Conservation (phyloP, 495 filamentous ascomycete species). For the Penicillium pulvis region DNA sequence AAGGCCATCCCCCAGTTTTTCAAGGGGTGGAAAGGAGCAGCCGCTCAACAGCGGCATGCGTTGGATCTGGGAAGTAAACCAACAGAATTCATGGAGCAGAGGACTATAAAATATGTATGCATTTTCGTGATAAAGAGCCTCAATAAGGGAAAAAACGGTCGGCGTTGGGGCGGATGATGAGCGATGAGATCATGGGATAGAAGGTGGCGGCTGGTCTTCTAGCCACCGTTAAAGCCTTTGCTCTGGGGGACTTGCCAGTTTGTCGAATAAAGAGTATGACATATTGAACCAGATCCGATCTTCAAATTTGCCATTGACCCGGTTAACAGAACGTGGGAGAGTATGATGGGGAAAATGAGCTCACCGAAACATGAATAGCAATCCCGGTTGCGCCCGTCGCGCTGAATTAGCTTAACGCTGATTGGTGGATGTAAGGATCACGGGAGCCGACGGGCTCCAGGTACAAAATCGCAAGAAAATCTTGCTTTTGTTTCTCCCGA, state of each 20-base stretch:
- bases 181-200: constrained; percentile 2
- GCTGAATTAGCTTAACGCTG: constrained; percentile 41
- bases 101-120: not conserved
- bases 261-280: not conserved
- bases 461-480: constrained; percentile 43
- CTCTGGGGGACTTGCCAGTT: not conserved
- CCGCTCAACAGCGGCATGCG: not conserved
- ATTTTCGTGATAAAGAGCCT: constrained; percentile 3
- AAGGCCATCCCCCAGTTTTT: constrained; percentile 13
- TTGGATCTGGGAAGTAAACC: not conserved
- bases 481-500: constrained; percentile 33
- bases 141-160: not conserved
- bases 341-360: not conserved
- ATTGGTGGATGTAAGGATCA: constrained; percentile 41
- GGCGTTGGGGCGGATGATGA: not conserved
- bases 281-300: not conserved
- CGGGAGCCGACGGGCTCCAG: constrained; percentile 40
- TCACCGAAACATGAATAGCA: constrained; percentile 19
- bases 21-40: constrained; percentile 7
- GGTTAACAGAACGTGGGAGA: not conserved
- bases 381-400: constrained; percentile 42
- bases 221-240: not conserved
- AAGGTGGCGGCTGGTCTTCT: not conserved
- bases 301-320: not conserved
- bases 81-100: not conserved